Base-by-base conservation (phyloP, 164 flowering plant species). In the Saururus chinensis region DNA sequence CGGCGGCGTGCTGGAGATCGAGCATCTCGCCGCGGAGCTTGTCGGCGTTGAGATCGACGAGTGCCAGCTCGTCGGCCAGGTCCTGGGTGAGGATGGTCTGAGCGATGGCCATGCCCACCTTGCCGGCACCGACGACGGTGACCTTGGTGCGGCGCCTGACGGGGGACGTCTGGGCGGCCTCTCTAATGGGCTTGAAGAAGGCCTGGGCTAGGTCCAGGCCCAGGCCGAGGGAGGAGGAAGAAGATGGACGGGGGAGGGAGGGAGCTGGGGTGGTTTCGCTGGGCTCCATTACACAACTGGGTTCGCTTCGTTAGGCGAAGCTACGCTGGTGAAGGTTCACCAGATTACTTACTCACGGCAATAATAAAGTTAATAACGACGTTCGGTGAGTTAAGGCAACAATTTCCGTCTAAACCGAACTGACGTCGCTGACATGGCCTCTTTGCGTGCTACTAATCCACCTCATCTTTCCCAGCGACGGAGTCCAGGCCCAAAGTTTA, bases 11-110 rank as follows among this genome's bases (percentile, higher is more conserved):
- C 68, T 84, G 92, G 73, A 88, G 88, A 64, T 88, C 96, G 45
- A 86, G 89, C 84, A 86, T 81, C 72, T 88, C 96, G 62, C 96
- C 96, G 23, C 83, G 85, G 68, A 86, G 85, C 71, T 86, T 84
- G 60, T 84, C 83, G 64, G 88, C 62, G 17, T 74, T 79, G 74
- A 80, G 76, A 81, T 88, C 96, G 75, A 86, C 82, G 65, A 86
- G 84, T 60, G 78, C 81, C 57, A 88, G 81, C 74, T 86, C 87
- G 77, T 88, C 96, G 63, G 74, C 82, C 20, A 88, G 74, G 69
- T 80, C 87, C 35, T 86, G 96, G 66, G 93, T 84, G 60, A 88
- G 82, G 78, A 88, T 83, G 68, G 92, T 86, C 59, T 86, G 96
- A 53, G 92, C 96, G 6, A 88, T 82, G 68, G 96, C 96, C 96